Percentiles rank a stretch among this genome's conserved stretches.
phyloP scores from a whole-genome alignment of 768 basidiomycete species.

The Suillus occidentalis region DNA sequence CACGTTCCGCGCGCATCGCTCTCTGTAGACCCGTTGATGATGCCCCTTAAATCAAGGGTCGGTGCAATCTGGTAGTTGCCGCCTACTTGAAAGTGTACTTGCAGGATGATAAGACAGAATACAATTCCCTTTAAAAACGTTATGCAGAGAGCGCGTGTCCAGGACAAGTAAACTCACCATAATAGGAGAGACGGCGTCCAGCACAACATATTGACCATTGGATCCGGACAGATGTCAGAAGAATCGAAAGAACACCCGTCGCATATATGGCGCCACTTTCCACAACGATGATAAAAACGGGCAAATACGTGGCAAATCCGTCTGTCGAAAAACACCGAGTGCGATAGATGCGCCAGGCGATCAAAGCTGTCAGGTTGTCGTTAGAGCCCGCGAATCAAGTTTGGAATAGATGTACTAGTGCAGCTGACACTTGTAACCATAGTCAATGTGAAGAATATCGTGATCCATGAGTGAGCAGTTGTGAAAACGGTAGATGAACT shows the following conservation, averaged over 20 bases:
- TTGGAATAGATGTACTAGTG: not conserved
- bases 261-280: constrained; percentile 10
- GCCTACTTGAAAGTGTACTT: constrained; percentile 11
- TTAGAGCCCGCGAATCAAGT: not conserved
- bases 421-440: not conserved
- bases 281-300: constrained; percentile 7
- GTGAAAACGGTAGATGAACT: not conserved
- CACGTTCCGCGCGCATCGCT: not conserved
- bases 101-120: constrained; percentile 7
- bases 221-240: constrained; percentile 2
- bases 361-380: not conserved
- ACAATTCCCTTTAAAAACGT: constrained; percentile 2
- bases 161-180: not conserved
- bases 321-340: not conserved
- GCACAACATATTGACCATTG: constrained; percentile 1
- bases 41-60: not conserved
- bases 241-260: not conserved
- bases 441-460: not conserved
- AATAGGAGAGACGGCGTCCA: not conserved
- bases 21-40: not conserved
- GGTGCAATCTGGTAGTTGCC: not conserved
- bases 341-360: constrained; percentile 9
- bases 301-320: not conserved
- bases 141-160: not conserved
- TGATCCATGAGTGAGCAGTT: not conserved